Percentiles rank a stretch among this genome's conserved stretches.
Conservation (phyloP, 2,329 filamentous ascomycete genomes). For the Colletotrichum sp. region DNA sequence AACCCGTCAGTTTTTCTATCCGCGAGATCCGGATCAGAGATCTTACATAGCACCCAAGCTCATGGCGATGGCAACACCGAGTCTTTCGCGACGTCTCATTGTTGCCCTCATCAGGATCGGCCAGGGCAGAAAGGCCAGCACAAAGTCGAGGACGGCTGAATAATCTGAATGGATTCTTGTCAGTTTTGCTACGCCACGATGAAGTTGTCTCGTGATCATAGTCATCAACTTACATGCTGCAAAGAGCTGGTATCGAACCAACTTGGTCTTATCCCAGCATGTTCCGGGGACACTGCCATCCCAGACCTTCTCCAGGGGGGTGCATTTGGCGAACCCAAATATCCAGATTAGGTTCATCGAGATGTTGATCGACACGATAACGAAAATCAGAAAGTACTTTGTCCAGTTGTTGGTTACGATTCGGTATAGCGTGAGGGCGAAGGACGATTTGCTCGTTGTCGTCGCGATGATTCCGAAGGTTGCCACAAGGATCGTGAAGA, state of each 20-base stretch:
- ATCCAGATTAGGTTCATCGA: slow-evolving; percentile 34
- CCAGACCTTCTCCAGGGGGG: slow-evolving; percentile 30
- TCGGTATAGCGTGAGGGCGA: slow-evolving; percentile 26
- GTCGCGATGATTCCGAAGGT: slow-evolving; percentile 26
- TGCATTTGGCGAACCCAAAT: slow-evolving; percentile 37
- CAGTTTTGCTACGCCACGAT: not conserved
- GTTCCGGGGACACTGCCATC: slow-evolving; percentile 29
- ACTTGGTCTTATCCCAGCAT: slow-evolving; percentile 32
- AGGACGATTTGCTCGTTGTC: slow-evolving; percentile 25
- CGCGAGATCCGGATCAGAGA: not conserved
- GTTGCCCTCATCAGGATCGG: slow-evolving; percentile 36
- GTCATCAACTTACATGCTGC: slow-evolving; percentile 30
- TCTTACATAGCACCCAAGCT: slow-evolving; percentile 38
- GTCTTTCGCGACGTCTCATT: slow-evolving; percentile 34
- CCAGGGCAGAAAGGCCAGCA: slow-evolving; percentile 38
- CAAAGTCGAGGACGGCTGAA: slow-evolving; percentile 37
- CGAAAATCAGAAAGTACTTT: slow-evolving; percentile 32
- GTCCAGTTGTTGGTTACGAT: slow-evolving; percentile 26
- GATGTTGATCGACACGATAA: slow-evolving; percentile 25
- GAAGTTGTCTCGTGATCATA: accelerated
- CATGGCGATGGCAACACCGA: slow-evolving; percentile 40
- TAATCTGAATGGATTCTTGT: slow-evolving; percentile 28
- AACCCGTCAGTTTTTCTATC: not conserved
- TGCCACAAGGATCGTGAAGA: slow-evolving; percentile 25
- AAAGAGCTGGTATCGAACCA: slow-evolving; percentile 34